Evolutionary conservation across 345 rosid genomes (phyloP).

Genomic region (Mangifera indica): DNA sequence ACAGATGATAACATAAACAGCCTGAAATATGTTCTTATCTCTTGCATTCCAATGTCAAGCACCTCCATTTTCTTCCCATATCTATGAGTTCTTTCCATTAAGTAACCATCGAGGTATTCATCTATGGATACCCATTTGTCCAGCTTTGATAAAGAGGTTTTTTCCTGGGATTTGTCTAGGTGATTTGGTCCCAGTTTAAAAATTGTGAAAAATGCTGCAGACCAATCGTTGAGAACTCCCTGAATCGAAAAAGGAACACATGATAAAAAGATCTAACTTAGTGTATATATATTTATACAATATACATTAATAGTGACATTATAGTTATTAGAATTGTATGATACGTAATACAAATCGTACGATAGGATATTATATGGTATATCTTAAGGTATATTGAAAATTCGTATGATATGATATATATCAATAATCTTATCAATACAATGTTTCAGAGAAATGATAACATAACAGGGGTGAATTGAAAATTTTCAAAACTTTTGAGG

Average conservation of each 20-base stretch:
- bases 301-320: background rate
- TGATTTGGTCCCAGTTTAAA: slow-evolving; percentile 60
- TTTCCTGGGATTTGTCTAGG: slow-evolving; percentile 38
- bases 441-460: no score
- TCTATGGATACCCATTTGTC: slow-evolving; percentile 85
- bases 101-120: slow-evolving; percentile 85
- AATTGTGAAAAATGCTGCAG: slow-evolving; percentile 71
- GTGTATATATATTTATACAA: background rate
- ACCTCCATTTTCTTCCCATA: slow-evolving; percentile 89
- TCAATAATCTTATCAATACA: no score
- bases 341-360: no score
- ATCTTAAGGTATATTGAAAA: no score
- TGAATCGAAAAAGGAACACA: slow-evolving; percentile 31
- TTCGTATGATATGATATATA: no score
- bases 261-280: background rate
- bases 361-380: no score
- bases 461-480: no score
- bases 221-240: slow-evolving; percentile 91
- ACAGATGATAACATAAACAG: slow-evolving; percentile 87
- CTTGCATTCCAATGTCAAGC: slow-evolving; percentile 92
- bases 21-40: slow-evolving; percentile 91
- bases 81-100: slow-evolving; percentile 77
- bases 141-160: slow-evolving; percentile 28
- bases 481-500: no score
- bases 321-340: no score